phyloP scores from a whole-genome alignment of 208 protist species.

The Lotmaria passim region DNA sequence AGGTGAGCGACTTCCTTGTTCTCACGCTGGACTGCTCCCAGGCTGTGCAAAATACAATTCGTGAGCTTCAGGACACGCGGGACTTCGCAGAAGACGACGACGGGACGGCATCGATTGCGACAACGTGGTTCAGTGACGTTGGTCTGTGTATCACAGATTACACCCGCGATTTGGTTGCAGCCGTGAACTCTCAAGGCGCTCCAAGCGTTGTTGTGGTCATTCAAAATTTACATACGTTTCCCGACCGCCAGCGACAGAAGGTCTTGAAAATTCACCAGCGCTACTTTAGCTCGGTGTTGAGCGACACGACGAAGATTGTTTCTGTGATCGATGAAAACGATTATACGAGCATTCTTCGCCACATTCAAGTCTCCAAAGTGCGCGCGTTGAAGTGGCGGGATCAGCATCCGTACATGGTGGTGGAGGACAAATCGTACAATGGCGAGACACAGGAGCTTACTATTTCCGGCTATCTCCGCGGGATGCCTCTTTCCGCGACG shows the following conservation, averaged over 20 bases:
- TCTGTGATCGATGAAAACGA: conserved; percentile 48
- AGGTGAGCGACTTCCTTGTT: conserved; percentile 85
- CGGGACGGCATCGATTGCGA: conserved; percentile 56
- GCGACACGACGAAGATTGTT: conserved; percentile 77
- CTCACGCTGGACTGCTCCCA: conserved; percentile 82
- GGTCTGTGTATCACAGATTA: conserved; percentile 89
- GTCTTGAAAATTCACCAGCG: conserved; percentile 85
- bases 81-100: conserved; percentile 39
- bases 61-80: conserved; percentile 53
- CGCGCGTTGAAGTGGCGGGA: conserved; percentile 82
- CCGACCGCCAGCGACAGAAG: conserved; percentile 70
- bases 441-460: conserved; percentile 53
- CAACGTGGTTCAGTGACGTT: conserved; percentile 87
- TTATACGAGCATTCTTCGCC: conserved; percentile 56
- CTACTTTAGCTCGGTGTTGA: conserved; percentile 84
- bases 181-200: conserved; percentile 79
- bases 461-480: conserved; percentile 73
- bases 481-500: conserved; percentile 73
- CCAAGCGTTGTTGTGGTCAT: conserved; percentile 76
- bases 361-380: conserved; percentile 76
- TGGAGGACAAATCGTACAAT: conserved; percentile 60
- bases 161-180: conserved; percentile 76
- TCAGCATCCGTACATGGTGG: conserved; percentile 83
- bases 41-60: conserved; percentile 81
- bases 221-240: conserved; percentile 84